Evolutionary conservation across 1,284 basidiomycete species (phyloP).

Genomic region (Ustilago esculenta): DNA sequence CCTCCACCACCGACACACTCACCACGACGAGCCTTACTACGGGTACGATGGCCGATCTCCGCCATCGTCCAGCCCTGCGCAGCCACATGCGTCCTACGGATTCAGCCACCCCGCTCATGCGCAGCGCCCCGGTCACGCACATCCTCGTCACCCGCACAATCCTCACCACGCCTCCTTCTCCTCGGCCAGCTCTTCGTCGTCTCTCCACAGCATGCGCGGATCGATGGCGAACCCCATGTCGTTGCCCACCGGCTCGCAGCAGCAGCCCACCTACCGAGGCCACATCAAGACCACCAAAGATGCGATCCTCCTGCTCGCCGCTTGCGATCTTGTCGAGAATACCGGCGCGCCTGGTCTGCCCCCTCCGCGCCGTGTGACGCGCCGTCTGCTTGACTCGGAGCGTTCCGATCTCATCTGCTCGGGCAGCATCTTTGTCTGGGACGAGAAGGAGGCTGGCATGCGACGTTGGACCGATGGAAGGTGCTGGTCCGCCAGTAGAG

Average conservation of each 20-base stretch:
- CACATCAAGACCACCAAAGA: constrained; percentile 64
- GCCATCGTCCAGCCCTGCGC: constrained; percentile 10
- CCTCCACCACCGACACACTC: constrained; percentile 32
- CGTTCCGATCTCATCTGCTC: constrained; percentile 59
- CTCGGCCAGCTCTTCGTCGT: constrained; percentile 19
- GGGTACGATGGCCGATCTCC: constrained; percentile 24
- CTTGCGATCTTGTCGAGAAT: constrained; percentile 58
- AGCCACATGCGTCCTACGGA: constrained; percentile 14
- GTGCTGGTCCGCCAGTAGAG: constrained; percentile 70
- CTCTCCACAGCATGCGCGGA: constrained; percentile 27
- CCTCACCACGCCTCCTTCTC: constrained; percentile 33
- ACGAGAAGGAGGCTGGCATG: constrained; percentile 68
- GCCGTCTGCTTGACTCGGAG: constrained; percentile 62
- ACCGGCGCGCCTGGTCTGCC: constrained; percentile 20
- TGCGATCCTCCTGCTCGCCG: constrained; percentile 63
- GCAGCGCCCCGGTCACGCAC: constrained; percentile 20
- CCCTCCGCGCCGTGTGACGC: constrained; percentile 59
- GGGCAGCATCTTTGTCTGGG: constrained; percentile 65
- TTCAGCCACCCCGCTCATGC: constrained; percentile 20
- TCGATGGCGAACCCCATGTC: constrained; percentile 16
- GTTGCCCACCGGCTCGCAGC: constrained; percentile 36
- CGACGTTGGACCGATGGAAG: constrained; percentile 71
- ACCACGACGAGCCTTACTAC: constrained; percentile 24
- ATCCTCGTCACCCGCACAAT: constrained; percentile 18
- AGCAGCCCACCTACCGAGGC: constrained; percentile 62